These are phyloP conservation scores for Talaromyces borbonicus DNA, from an alignment of 495 filamentous ascomycete species.

Conservation along the genomic window DNA sequence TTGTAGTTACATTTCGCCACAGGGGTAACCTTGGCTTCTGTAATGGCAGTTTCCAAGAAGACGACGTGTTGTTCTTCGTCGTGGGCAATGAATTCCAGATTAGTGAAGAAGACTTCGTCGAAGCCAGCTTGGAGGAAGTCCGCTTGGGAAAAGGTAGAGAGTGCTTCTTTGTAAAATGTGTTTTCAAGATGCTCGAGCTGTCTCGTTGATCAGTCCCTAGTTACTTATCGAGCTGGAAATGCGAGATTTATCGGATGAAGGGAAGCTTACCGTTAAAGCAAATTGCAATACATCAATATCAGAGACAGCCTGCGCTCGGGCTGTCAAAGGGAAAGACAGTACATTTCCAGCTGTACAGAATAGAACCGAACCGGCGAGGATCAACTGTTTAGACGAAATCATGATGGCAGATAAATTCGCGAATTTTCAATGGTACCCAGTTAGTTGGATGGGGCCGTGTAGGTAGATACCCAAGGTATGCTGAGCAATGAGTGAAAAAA, in stretches of 20 bases:
- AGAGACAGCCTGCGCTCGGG: neutral
- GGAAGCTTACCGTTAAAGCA: neutral
- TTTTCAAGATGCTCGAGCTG: constrained; percentile 30
- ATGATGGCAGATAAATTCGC: neutral
- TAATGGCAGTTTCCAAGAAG: constrained; percentile 44
- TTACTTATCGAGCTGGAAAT: neutral
- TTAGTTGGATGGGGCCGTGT: neutral
- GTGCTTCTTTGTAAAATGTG: constrained; percentile 43
- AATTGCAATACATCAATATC: neutral
- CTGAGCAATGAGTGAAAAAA: too few relatives aligned
- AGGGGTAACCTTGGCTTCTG: constrained; percentile 17
- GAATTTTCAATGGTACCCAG: too few relatives aligned
- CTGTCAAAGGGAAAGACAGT: neutral
- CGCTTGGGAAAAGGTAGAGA: constrained; percentile 42
- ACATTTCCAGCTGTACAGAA: neutral
- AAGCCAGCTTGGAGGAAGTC: constrained; percentile 46
- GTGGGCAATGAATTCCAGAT: constrained; percentile 38
- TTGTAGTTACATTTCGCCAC: constrained; percentile 41
- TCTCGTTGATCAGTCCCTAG: neutral
- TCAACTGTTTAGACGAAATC: neutral
- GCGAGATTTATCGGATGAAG: neutral
- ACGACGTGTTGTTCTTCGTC: constrained; percentile 50
- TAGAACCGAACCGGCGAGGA: neutral
- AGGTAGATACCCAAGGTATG: too few relatives aligned
- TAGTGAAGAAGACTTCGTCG: constrained; percentile 37